Conservation (phyloP, 2,329 filamentous ascomycete genomes). For the Fusarium continuum region DNA sequence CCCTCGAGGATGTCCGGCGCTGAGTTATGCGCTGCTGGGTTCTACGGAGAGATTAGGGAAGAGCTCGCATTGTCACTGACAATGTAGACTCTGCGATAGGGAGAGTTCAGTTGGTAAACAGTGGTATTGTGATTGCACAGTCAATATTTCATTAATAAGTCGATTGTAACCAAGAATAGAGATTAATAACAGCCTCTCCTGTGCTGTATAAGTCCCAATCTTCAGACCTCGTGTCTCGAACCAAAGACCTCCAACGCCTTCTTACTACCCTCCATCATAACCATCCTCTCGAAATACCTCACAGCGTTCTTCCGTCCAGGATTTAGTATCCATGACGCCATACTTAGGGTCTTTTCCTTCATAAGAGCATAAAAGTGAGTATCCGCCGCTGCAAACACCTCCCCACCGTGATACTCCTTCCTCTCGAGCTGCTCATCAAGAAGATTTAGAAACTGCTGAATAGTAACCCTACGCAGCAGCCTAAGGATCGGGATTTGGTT, state of each 20-base stretch:
- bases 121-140: no score
- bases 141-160: no score
- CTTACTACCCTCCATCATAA: not conserved
- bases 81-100: no score
- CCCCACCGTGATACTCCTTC: slow-evolving; percentile 1
- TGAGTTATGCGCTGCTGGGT: no score
- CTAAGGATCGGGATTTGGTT: not conserved
- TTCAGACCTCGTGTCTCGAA: not conserved
- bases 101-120: no score
- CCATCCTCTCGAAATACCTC: slow-evolving; percentile 1
- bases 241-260: not conserved
- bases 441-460: slow-evolving; percentile 1
- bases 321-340: not conserved
- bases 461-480: not conserved
- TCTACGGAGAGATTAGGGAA: no score
- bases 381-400: slow-evolving; percentile 6
- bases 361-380: slow-evolving; percentile 6
- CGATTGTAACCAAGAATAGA: no score
- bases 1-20: no score
- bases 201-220: no score
- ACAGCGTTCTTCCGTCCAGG: slow-evolving; percentile 3
- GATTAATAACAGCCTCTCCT: no score
- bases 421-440: slow-evolving; percentile 10
- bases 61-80: no score
- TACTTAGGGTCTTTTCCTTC: not conserved